These are phyloP conservation scores for Rosa persica DNA, from an alignment of 306 rosid genomes.

Conservation along the genomic window DNA sequence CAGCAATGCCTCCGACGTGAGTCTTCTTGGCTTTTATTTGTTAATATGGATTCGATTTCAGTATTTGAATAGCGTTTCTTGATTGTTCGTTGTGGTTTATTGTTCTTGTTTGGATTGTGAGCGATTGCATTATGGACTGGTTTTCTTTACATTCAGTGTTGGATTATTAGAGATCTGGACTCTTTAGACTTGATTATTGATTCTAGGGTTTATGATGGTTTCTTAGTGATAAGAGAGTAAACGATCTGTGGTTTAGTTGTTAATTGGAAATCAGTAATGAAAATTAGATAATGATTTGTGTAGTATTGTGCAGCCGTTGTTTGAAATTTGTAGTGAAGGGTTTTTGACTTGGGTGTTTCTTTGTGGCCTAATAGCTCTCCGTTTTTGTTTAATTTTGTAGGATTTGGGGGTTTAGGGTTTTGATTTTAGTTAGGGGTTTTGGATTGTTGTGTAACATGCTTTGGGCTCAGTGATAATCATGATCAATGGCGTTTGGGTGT, in stretches of 20 bases:
- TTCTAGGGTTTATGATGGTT: background rate
- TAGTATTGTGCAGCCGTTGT: background rate
- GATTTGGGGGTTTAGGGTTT: background rate
- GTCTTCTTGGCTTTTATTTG: background rate
- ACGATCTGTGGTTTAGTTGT: background rate
- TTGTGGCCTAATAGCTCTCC: background rate
- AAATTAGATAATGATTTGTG: background rate
- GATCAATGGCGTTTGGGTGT: background rate
- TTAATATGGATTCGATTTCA: background rate
- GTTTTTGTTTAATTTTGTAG: no score
- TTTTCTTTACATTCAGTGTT: background rate
- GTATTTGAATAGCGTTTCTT: background rate
- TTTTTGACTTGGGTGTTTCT: background rate
- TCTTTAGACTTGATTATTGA: background rate
- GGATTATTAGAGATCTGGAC: background rate
- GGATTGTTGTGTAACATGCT: background rate
- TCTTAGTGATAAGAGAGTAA: background rate
- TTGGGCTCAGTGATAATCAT: background rate
- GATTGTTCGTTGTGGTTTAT: no score
- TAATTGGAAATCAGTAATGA: background rate
- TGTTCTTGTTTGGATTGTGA: background rate
- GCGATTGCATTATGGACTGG: background rate
- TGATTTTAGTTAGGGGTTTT: background rate
- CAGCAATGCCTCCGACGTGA: conserved; percentile 78
- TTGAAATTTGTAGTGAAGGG: background rate